A percentile compares a stretch with the other conserved stretches of the same genome.
These are phyloP conservation scores for Ophiostoma pallidulum DNA, from an alignment of 2,329 filamentous ascomycete genomes.

Conservation along the genomic window DNA sequence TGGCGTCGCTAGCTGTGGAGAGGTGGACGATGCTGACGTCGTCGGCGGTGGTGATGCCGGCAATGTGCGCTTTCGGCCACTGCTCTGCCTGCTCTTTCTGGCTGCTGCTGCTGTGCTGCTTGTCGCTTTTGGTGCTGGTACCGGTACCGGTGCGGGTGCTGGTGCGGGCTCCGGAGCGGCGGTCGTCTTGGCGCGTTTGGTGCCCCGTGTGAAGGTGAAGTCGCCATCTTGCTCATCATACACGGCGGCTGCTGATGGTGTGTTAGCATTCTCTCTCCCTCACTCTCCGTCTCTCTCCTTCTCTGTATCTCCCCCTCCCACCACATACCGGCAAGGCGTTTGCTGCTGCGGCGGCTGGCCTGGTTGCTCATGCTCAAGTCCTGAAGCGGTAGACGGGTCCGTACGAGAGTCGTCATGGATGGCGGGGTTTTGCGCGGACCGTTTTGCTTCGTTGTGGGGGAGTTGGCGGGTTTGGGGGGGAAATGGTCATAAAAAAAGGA, in stretches of 20 bases:
- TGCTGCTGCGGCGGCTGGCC: constrained; percentile 52
- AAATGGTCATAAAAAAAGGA: too few relatives aligned
- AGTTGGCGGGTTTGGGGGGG: too few relatives aligned
- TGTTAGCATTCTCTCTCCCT: constrained; percentile 14
- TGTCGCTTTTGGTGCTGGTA: constrained; percentile 17
- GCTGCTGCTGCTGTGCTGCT: constrained; percentile 20
- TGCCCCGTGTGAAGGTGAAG: constrained; percentile 62
- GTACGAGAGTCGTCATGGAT: constrained; percentile 64
- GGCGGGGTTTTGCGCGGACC: too few relatives aligned
- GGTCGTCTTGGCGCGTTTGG: constrained; percentile 54
- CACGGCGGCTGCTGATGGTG: constrained; percentile 24
- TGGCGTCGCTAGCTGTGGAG: not conserved
- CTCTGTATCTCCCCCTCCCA: not conserved
- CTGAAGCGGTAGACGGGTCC: constrained; percentile 55
- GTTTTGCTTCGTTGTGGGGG: too few relatives aligned
- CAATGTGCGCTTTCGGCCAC: constrained; percentile 23
- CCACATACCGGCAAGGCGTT: constrained; percentile 49
- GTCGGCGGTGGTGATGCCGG: constrained; percentile 15
- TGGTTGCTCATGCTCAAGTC: constrained; percentile 59
- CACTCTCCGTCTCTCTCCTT: not conserved
- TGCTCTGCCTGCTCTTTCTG: constrained; percentile 34
- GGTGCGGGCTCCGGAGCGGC: constrained; percentile 22
- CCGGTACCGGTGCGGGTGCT: constrained; percentile 18
- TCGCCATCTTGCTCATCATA: constrained; percentile 71
- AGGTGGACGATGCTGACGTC: not conserved